These are phyloP conservation scores for Sicyos baderoa DNA, from an alignment of 306 rosid species.

Conservation along the genomic window DNA sequence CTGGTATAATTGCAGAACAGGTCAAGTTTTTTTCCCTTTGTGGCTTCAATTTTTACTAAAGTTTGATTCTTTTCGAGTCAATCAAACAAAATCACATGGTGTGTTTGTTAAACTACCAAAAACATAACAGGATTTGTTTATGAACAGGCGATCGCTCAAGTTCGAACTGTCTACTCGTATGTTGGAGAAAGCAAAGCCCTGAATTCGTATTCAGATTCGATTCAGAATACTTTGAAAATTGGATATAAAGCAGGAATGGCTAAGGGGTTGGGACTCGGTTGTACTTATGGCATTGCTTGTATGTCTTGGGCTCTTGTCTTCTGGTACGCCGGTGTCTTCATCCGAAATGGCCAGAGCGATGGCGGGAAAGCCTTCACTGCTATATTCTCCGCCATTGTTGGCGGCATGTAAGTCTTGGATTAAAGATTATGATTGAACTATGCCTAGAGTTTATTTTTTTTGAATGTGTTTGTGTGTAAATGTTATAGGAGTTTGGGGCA, in stretches of 20 bases:
- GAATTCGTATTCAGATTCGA: constrained; percentile 89
- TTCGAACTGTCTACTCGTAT: constrained; percentile 85
- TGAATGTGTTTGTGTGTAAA: not conserved
- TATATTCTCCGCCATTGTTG: constrained; percentile 95
- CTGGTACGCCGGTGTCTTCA: constrained; percentile 98
- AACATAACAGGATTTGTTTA: not conserved
- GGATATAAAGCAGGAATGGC: constrained; percentile 99
- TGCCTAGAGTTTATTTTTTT: not conserved
- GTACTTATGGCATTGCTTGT: constrained; percentile 97
- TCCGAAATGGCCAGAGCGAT: constrained; percentile 85
- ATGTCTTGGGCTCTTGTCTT: constrained; percentile 99
- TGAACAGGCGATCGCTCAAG: constrained; percentile 84
- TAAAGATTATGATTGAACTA: not conserved
- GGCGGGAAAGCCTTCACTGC: constrained; percentile 99
- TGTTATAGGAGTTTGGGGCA: constrained; percentile 82
- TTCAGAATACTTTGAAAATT: constrained; percentile 83
- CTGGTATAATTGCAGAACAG: constrained; percentile 93
- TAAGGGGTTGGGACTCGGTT: constrained; percentile 92
- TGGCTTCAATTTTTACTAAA: too few species aligned
- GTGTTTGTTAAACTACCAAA: constrained; percentile 6
- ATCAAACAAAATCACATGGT: not conserved
- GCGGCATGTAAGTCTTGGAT: constrained; percentile 72
- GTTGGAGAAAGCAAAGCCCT: constrained; percentile 96
- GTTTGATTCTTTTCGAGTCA: not conserved
- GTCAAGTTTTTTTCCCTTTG: constrained; percentile 25